A percentile compares a stretch with the other conserved stretches of the same genome.
Evolutionary conservation across 2,329 filamentous ascomycete genomes (phyloP).

Genomic region (Aspergillus latus): DNA sequence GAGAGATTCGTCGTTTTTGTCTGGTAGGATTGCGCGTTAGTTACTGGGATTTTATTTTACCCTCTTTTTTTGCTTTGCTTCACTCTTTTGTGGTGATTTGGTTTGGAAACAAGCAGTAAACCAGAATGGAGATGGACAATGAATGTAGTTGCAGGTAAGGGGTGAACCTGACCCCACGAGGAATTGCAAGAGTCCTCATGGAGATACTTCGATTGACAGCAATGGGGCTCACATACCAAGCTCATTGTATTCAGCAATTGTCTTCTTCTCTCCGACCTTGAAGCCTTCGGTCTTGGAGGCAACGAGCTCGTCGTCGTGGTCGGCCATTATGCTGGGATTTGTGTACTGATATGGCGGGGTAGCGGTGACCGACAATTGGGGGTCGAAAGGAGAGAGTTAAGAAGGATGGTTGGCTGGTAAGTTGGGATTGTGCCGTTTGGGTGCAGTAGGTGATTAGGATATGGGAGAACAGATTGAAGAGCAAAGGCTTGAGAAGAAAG

Average conservation of each 20-base stretch:
- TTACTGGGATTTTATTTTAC: neutral
- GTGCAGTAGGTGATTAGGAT: neutral
- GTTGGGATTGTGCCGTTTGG: neutral
- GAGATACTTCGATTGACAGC: neutral
- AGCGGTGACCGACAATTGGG: conserved; percentile 15
- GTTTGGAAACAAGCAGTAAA: no score
- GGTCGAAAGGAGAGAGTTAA: neutral
- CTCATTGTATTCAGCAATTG: conserved; percentile 87
- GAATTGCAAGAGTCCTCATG: neutral
- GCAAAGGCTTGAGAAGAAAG: neutral
- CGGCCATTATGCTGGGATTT: conserved; percentile 57
- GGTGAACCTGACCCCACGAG: conserved; percentile 13
- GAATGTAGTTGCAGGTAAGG: conserved; percentile 3
- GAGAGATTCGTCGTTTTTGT: conserved; percentile 82
- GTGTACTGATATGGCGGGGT: conserved; percentile 19
- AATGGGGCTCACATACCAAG: conserved; percentile 65
- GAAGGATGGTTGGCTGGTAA: neutral
- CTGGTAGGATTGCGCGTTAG: conserved; percentile 40
- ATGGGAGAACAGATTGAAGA: neutral
- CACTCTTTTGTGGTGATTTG: no score
- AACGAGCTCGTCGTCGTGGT: conserved; percentile 76
- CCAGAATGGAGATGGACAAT: neutral
- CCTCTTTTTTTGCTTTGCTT: no score
- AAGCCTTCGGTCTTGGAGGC: conserved; percentile 91
- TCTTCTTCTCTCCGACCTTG: conserved; percentile 99